Evolutionary conservation across 2,329 filamentous ascomycete genomes (phyloP).

Genomic region (Colletotrichum phormii): DNA sequence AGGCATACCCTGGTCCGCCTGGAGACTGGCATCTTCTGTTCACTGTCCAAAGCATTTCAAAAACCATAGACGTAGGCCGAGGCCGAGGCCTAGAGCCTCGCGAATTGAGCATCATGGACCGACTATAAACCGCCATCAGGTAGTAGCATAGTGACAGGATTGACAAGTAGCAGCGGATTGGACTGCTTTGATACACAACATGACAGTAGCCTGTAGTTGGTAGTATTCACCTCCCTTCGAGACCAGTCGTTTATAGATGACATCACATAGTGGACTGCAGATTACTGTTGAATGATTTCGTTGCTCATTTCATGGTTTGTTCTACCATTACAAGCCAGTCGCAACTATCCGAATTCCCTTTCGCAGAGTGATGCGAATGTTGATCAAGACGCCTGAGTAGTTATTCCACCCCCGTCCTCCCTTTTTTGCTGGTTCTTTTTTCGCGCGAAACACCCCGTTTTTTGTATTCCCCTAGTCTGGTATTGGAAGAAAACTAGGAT

Average conservation of each 20-base stretch:
- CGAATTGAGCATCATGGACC: constrained; percentile 28
- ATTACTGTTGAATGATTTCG: constrained; percentile 37
- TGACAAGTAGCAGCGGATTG: neutral
- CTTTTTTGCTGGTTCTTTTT: constrained; percentile 25
- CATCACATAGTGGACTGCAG: neutral
- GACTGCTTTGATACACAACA: neutral
- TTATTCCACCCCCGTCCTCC: constrained; percentile 38
- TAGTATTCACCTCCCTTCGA: too few species aligned
- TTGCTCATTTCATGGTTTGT: constrained; percentile 40
- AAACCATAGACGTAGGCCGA: constrained; percentile 28
- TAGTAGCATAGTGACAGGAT: neutral
- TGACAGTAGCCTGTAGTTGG: too few species aligned
- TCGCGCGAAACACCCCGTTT: constrained; percentile 25
- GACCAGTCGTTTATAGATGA: neutral
- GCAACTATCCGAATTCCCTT: constrained; percentile 39
- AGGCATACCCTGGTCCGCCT: constrained; percentile 15
- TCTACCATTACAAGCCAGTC: constrained; percentile 40
- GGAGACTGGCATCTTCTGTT: constrained; percentile 16
- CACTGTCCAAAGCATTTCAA: constrained; percentile 20
- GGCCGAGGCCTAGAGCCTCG: constrained; percentile 19
- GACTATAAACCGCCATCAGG: neutral
- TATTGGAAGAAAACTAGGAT: constrained; percentile 22
- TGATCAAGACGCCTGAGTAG: constrained; percentile 40
- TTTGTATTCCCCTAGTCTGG: constrained; percentile 22
- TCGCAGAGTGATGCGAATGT: constrained; percentile 41